Evolutionary conservation across 2,329 filamentous ascomycete species (phyloP), one percentile per base, ranked within the genome.

Genomic region (Pseudophaeomoniella oleicola): DNA sequence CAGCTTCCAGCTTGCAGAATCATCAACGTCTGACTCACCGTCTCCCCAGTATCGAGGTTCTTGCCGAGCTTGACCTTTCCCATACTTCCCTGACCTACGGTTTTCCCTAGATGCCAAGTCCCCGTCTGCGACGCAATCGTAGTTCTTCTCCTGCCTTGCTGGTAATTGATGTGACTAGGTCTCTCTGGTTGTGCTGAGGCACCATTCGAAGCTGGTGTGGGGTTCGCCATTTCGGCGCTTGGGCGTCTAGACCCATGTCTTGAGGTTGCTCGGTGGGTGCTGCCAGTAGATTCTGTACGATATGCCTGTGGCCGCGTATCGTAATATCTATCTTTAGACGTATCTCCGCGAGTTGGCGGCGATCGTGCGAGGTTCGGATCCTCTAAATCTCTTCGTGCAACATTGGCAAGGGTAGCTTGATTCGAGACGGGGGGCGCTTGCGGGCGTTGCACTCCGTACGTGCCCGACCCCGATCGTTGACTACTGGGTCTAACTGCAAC

Each of bases 81-180:
- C 90, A 98, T 98, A 58, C 88, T 96, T 35, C 90, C 90, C 37
- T 87, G 86, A 41, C 90, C 90, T 50, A 98, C 90, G 3, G 90
- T 96, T 67, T 96, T 96, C 41, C 88, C 88, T 36, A 98, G 67
- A 38, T 86, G 77, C 86, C 88, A 98, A 65, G 87, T 85, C 39
- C 90, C 90, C 10, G 87, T 86, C 33, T 81, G 78, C 3, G 87
- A 86, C 36, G 82, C 83, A 54, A 98, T 93, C 30, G 83, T 88
- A 10, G 88, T 94, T 50, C 76, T 63, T 46, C 75, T 63, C 37
- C 67, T 60, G 10, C 67, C 58, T 39, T 64, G 63, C 15, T 56
- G 44, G 31, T 55, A 43, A 34, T 47, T 49, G 39, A 40, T 48
- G 64, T 56, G 32, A 62, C 27, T 41, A 60, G 10, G 64, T 55